Percentiles rank a stretch among this genome's conserved stretches.
Evolutionary conservation across 2,329 filamentous ascomycete species (phyloP).

Genomic region (Fusarium torulosum): DNA sequence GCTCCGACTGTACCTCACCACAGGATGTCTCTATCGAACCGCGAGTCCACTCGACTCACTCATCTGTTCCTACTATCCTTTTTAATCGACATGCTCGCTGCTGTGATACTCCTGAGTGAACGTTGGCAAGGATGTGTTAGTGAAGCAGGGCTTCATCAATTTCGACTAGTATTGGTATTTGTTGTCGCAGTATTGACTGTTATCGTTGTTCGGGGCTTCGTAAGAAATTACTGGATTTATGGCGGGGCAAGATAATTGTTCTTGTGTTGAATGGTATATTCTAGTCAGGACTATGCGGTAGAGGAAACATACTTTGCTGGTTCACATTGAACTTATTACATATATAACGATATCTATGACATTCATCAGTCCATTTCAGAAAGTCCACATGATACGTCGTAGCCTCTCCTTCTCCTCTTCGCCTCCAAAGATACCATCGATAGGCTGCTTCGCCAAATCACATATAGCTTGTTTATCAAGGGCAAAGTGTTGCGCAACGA

Average conservation of each 20-base stretch:
- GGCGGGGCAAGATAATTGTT: background rate
- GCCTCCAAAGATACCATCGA: constrained; percentile 75
- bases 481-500: constrained; percentile 78
- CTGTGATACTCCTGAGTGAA: background rate
- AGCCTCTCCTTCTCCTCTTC: constrained; percentile 71
- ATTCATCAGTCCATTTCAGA: background rate
- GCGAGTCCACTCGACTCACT: too few species aligned
- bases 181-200: background rate
- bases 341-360: background rate
- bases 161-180: background rate
- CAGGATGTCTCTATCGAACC: background rate
- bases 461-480: constrained; percentile 63
- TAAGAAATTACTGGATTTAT: background rate
- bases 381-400: constrained; percentile 62
- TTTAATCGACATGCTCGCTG: background rate
- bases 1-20: background rate
- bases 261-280: background rate
- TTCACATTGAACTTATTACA: background rate
- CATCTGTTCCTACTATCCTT: background rate
- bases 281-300: background rate
- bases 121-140: background rate
- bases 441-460: constrained; percentile 68
- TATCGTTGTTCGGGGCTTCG: background rate
- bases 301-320: background rate
- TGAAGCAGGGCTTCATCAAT: background rate